Percentiles rank a stretch among this genome's conserved stretches.
Evolutionary conservation across 1,139 yeast genomes (phyloP).

Genomic region (Hyphopichia fennica): DNA sequence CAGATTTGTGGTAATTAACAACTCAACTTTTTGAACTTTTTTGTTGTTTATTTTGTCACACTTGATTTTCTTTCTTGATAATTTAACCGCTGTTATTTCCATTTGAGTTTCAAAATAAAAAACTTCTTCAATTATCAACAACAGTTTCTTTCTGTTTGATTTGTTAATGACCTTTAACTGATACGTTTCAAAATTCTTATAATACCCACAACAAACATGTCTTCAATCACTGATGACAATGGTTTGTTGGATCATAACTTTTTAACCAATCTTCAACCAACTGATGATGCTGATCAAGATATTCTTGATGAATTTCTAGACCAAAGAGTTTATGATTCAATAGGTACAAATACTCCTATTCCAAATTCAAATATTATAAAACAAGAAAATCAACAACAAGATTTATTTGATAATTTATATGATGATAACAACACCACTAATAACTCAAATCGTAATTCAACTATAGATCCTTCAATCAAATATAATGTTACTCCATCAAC

Average conservation of each 20-base stretch:
- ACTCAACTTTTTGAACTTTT: too few relatives aligned
- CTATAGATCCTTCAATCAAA: neutral
- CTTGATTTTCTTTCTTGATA: neutral
- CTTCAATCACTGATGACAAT: conserved; percentile 12
- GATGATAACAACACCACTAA: neutral
- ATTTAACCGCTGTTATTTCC: neutral
- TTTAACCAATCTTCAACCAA: conserved; percentile 6
- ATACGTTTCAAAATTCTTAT: too few relatives aligned
- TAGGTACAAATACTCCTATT: conserved; percentile 27
- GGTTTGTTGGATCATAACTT: conserved; percentile 10
- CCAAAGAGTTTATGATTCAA: conserved; percentile 51
- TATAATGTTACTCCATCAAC: neutral
- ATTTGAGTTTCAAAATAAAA: too few relatives aligned
- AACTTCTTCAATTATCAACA: neutral
- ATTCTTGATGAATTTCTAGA: conserved; percentile 59
- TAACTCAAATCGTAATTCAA: neutral
- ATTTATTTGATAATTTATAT: neutral
- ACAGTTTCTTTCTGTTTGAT: too few relatives aligned
- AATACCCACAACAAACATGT: too few relatives aligned
- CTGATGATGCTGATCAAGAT: conserved; percentile 35
- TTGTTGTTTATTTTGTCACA: too few relatives aligned
- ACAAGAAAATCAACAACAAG: neutral
- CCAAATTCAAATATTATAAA: conserved; percentile 1
- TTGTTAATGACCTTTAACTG: too few relatives aligned
- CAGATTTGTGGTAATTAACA: too few relatives aligned